Evolutionary conservation across 345 rosid species (phyloP).

Genomic region (Physaria fendleri): DNA sequence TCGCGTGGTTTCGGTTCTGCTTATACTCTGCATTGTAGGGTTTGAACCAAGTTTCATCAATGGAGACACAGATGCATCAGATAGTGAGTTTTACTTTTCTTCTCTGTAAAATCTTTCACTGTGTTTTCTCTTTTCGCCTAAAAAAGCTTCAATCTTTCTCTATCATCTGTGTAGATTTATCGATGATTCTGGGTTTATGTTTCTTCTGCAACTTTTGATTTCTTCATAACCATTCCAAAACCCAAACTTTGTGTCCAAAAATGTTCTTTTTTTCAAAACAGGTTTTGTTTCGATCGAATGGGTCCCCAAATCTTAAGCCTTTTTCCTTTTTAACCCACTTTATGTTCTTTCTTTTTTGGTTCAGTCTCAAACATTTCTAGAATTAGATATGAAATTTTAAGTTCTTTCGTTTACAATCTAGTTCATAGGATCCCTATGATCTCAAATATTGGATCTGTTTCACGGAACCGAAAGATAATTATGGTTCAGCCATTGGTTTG

Average conservation of each 20-base stretch:
- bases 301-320: not conserved
- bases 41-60: constrained; percentile 37
- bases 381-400: not conserved
- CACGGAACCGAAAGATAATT: constrained; percentile 13
- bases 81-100: constrained; percentile 62
- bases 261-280: constrained; percentile 30
- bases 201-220: not conserved
- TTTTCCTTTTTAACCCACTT: constrained; percentile 1
- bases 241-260: not conserved
- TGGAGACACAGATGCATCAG: constrained; percentile 58
- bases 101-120: too few species aligned
- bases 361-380: not conserved
- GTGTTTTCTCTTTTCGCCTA: too few species aligned
- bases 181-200: constrained; percentile 28
- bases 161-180: too few species aligned
- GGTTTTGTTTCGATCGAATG: constrained; percentile 18
- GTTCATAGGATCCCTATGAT: not conserved
- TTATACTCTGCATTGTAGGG: constrained; percentile 54
- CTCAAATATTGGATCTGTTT: constrained; percentile 20
- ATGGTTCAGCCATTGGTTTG: not conserved
- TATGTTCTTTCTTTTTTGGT: not conserved
- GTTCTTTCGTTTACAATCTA: not conserved
- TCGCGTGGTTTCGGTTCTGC: constrained; percentile 36
- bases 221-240: constrained; percentile 6
- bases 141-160: too few species aligned